Evolutionary conservation across 306 rosid species (phyloP), one percentile per base, ranked within the genome.

Genomic region (Purshia tridentata): DNA sequence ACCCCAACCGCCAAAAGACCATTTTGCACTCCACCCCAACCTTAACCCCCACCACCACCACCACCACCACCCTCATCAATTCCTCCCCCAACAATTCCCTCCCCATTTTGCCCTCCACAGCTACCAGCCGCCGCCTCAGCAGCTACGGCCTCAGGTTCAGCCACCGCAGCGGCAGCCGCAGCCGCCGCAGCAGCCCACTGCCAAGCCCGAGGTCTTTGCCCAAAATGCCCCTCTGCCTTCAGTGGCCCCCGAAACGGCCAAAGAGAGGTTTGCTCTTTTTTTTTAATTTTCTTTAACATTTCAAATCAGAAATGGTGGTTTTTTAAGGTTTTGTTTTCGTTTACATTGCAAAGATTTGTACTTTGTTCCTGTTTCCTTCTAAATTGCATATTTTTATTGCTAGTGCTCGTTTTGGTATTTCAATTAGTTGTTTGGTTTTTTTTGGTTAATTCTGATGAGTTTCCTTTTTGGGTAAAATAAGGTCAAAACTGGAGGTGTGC

Each of bases 21-120:
- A 83, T 78, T 86, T 82, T 84, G 53, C 85, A 83, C 82, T 78
- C 73, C 72, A 58, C 58, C 54, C 57, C 66, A 23, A 18, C 23
- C 6, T 12, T 14, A 12, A 10, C 71, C 15, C 0, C 69, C 69
- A 47, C 20, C 70, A 77, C n/a, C 72, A 72, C 51, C 73, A 42
- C 52, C 71, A 2, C 84, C 82, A 68, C 80, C 73, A 44, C 83
- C 72, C 42, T 6, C 86, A 62, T 60, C 86, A 23, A 16, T 35
- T 39, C 75, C 88, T 81, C 70, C 76, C 65, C 61, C 86, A 79
- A 7, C 88, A 86, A 70, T 84, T 76, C 53, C 74, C 86, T 81
- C 49, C 93, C 90, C 92, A 87, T 82, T 90, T 90, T 84, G 72
- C 89, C 87, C 85, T 75, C 78, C 77, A 78, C 55, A 64, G 70